Base-by-base conservation (phyloP, 2,329 filamentous ascomycete species). In the Microcyclospora pomicola region DNA sequence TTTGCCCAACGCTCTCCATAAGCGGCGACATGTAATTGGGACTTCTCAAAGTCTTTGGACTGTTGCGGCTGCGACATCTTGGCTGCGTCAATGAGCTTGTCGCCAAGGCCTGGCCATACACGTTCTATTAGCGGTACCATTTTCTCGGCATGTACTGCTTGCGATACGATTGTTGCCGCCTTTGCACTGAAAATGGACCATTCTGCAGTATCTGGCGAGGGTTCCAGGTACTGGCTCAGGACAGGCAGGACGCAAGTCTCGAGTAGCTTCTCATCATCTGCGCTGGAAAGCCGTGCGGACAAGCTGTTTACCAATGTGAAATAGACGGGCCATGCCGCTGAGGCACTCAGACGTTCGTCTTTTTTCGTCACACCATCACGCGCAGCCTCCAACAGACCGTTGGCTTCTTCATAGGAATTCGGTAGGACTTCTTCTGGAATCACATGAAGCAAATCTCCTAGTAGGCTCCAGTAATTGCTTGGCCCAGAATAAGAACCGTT, bases 401-500 rank as follows among this genome's bases (percentile, higher is more conserved):
- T 66, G 1, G 75, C 71, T 15, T 72, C 71, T 2, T 77, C 67
- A 3, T 62, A 49, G 11, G 71, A 52, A 10, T 33, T 57, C 37
- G 35, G 80, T 66, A 88, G 54, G 1, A 77, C 57, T 15, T 71
- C 64, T 5, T 53, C 41, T 4, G 79, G 79, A 10, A 82, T 49
- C 6, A 55, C 55, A 15, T 60, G 56, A 35, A 94, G 55, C 0
- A 96, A 60, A 24, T 67, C 64, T 30, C 71, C 66, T 27, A 93
- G 56, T 12, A 72, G 73, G 16, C 68, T 60, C 91, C 91, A 98
- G 53, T 79, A 94, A 9, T 69, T 71, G 3, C 69, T 62, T 0
- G 75, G 66, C 2, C 81, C 80, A n/a, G 77, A 74, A 52, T 95
- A 83, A 0, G 88, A 93, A 2, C 91, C 88, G 50, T 78, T 82